A percentile compares a stretch with the other conserved stretches of the same genome.
Conservation (phyloP, 2,329 filamentous ascomycete species). For the Aspergillus sp. region DNA sequence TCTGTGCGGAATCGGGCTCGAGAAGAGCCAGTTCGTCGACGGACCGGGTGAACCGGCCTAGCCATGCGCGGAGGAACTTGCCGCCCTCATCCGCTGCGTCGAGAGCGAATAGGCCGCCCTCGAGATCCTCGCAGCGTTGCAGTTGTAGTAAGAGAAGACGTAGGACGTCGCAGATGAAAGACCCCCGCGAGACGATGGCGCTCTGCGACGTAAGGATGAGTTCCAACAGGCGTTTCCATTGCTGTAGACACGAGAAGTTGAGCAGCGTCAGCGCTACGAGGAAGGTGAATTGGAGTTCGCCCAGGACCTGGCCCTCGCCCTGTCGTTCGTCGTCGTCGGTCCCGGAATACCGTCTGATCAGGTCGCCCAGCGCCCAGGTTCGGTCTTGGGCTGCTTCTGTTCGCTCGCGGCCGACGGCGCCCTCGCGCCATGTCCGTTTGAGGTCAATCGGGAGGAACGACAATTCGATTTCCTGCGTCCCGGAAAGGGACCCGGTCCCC, state of each 20-base stretch:
- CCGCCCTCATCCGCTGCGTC: constrained; percentile 42
- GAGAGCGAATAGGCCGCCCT: constrained; percentile 55
- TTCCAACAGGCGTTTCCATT: constrained; percentile 54
- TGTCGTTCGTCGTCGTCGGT: constrained; percentile 11
- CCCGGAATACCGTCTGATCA: constrained; percentile 37
- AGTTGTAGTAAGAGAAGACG: constrained; percentile 46
- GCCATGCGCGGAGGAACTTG: constrained; percentile 44
- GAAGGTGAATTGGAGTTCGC: constrained; percentile 56
- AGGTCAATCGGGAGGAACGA: constrained; percentile 52
- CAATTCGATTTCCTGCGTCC: constrained; percentile 33
- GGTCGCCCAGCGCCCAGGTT: constrained; percentile 51
- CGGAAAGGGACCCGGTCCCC: background rate
- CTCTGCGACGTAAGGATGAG: constrained; percentile 50
- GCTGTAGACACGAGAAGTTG: constrained; percentile 58
- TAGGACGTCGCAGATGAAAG: constrained; percentile 47
- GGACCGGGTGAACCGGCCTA: constrained; percentile 45
- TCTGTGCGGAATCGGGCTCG: too few species aligned
- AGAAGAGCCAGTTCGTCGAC: constrained; percentile 39
- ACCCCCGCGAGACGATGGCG: constrained; percentile 42
- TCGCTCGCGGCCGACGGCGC: constrained; percentile 53
- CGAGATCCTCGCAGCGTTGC: constrained; percentile 49
- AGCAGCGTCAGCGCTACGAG: constrained; percentile 56
- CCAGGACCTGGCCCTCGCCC: constrained; percentile 40
- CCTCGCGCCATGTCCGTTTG: constrained; percentile 54
- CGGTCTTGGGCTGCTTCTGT: constrained; percentile 56